phyloP scores from a whole-genome alignment of 2,329 filamentous ascomycete species.

The Corynespora cassiicola region DNA sequence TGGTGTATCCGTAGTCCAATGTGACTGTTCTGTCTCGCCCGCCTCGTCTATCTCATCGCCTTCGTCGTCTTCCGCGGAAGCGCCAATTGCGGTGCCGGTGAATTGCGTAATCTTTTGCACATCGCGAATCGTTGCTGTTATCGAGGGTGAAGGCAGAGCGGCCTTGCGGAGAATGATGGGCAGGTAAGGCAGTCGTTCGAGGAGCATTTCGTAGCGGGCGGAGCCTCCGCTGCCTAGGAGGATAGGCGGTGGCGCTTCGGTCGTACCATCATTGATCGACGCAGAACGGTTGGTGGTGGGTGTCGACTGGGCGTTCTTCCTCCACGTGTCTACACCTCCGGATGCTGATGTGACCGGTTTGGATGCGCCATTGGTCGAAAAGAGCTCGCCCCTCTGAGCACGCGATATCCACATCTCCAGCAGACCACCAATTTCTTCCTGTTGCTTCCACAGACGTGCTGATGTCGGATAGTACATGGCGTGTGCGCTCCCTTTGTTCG shows the following conservation, averaged over 20 bases:
- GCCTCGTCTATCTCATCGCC: slow-evolving; percentile 40
- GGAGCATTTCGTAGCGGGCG: slow-evolving; percentile 74
- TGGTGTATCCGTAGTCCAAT: slow-evolving; percentile 53
- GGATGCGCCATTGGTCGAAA: slow-evolving; percentile 23
- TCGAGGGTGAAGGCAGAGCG: slow-evolving; percentile 30
- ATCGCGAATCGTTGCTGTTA: slow-evolving; percentile 54
- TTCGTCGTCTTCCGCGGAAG: slow-evolving; percentile 28
- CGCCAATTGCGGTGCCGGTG: slow-evolving; percentile 40
- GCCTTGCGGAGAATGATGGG: slow-evolving; percentile 62
- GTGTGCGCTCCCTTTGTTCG: slow-evolving; percentile 65
- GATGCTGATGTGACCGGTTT: slow-evolving; percentile 17
- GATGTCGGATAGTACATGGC: slow-evolving; percentile 94
- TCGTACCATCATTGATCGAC: no score
- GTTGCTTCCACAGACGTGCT: slow-evolving; percentile 80
- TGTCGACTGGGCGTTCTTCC: slow-evolving; percentile 21
- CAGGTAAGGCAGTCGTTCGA: slow-evolving; percentile 89
- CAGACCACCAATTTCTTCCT: slow-evolving; percentile 79
- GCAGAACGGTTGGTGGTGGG: slow-evolving; percentile 3
- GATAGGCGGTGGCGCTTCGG: slow-evolving; percentile 18
- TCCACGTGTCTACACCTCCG: slow-evolving; percentile 52
- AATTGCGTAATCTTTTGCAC: slow-evolving; percentile 75
- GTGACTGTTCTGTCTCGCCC: slow-evolving; percentile 34
- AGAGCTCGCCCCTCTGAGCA: slow-evolving; percentile 53
- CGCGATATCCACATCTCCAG: slow-evolving; percentile 73
- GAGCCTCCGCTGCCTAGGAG: slow-evolving; percentile 67